Evolutionary conservation across 1,284 basidiomycete genomes (phyloP).

Genomic region (Spongiforma sp.): DNA sequence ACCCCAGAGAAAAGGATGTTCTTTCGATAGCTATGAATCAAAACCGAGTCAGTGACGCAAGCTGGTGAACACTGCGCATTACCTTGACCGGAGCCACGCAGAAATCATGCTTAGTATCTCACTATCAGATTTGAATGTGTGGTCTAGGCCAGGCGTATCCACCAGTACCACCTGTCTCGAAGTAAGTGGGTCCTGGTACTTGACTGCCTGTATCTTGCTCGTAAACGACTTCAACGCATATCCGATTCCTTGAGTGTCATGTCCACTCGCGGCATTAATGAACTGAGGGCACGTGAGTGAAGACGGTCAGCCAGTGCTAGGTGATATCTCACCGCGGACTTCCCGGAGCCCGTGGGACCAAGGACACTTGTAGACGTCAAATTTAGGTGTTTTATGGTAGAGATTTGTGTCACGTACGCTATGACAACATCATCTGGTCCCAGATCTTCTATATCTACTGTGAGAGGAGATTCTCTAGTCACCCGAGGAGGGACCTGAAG

Average conservation of each 20-base stretch:
- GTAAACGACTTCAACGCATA: background rate
- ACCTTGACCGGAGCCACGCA: background rate
- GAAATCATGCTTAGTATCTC: background rate
- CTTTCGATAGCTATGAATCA: background rate
- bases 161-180: background rate
- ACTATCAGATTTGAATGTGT: background rate
- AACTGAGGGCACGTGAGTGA: background rate
- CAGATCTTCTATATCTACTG: background rate
- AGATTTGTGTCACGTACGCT: background rate
- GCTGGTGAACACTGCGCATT: background rate
- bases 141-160: background rate
- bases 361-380: background rate
- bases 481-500: background rate
- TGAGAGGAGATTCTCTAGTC: background rate
- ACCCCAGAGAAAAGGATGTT: background rate
- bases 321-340: background rate
- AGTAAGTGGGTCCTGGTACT: background rate
- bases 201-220: background rate
- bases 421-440: background rate
- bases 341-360: background rate
- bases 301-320: background rate
- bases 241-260: background rate
- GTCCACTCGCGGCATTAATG: background rate
- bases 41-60: background rate
- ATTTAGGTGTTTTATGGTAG: background rate